Percentiles rank a stretch among this genome's conserved stretches.
Evolutionary conservation across 139 green algal species (phyloP).

Genomic region (Coelastrella sp.): DNA sequence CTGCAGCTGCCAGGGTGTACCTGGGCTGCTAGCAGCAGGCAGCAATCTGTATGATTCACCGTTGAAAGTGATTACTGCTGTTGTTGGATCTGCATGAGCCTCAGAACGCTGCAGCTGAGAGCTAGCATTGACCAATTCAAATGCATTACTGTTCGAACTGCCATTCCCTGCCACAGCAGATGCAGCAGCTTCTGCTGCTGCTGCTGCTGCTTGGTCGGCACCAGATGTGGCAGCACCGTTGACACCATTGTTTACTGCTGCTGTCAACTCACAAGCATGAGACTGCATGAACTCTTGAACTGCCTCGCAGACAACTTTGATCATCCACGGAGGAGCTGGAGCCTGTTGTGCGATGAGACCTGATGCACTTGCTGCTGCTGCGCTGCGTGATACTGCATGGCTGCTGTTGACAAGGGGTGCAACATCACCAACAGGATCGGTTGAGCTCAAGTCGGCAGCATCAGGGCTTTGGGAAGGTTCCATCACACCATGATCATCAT

Average conservation of each 20-base stretch:
- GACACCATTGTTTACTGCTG: background rate
- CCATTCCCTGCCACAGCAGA: background rate
- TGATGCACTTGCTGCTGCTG: background rate
- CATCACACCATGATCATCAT: no score
- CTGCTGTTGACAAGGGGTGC: background rate
- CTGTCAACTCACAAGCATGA: background rate
- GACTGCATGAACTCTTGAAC: conserved; percentile 8
- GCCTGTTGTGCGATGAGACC: no score
- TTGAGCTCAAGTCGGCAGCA: no score
- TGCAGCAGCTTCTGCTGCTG: background rate
- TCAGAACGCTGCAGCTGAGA: no score
- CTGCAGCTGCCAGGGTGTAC: background rate
- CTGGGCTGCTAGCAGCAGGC: background rate
- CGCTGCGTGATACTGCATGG: no score
- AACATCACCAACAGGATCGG: no score
- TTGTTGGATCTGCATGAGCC: no score
- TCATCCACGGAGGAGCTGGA: conserved; percentile 9
- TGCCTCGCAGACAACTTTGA: conserved; percentile 5
- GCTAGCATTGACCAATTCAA: no score
- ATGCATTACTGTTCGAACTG: no score
- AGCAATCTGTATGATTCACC: background rate
- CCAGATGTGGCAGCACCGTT: background rate
- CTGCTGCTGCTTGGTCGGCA: conserved; percentile 14
- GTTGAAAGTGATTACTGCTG: background rate
- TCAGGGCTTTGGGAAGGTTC: no score